Percentiles rank a stretch among this genome's conserved stretches.
Evolutionary conservation across 352 stramenopile species (phyloP).

Genomic region (Pythium vanterpoolii): DNA sequence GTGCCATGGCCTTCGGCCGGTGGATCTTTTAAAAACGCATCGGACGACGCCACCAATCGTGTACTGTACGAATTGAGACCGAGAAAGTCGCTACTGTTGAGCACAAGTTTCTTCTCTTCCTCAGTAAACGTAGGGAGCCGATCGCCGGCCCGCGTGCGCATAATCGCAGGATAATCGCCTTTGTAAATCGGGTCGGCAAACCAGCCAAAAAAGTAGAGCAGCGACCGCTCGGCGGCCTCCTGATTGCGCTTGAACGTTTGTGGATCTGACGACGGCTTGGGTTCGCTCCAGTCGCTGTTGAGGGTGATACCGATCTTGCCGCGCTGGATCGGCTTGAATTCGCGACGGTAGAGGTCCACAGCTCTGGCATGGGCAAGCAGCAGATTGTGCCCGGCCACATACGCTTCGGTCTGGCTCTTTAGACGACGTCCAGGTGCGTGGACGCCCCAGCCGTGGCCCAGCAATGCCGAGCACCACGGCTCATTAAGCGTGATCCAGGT

Average conservation of each 20-base stretch:
- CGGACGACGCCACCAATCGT: constrained; percentile 38
- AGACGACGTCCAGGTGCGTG: constrained; percentile 45
- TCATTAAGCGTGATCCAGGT: constrained; percentile 87
- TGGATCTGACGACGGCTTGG: constrained; percentile 41
- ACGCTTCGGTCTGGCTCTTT: constrained; percentile 29
- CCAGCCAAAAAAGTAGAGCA: constrained; percentile 87
- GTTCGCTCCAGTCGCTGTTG: constrained; percentile 88
- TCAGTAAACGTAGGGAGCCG: constrained; percentile 88
- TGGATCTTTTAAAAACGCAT: constrained; percentile 39
- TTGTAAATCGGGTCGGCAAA: constrained; percentile 90
- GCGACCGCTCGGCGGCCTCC: constrained; percentile 74
- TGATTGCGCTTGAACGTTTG: constrained; percentile 50
- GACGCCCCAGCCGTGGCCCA: constrained; percentile 55
- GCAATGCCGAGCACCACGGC: constrained; percentile 51
- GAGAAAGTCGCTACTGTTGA: constrained; percentile 91
- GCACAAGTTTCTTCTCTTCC: constrained; percentile 72
- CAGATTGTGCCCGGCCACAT: constrained; percentile 80
- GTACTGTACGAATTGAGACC: constrained; percentile 94
- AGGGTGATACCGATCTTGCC: constrained; percentile 92
- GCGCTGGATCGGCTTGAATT: constrained; percentile 32
- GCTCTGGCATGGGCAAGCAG: constrained; percentile 84
- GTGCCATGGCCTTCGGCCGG: constrained; percentile 10
- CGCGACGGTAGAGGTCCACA: constrained; percentile 73
- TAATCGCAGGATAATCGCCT: constrained; percentile 91
- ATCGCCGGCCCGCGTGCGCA: constrained; percentile 80